Evolutionary conservation across 2,329 filamentous ascomycete species (phyloP), one percentile per base, ranked within the genome.

Genomic region (Fusarium praegraminearum): DNA sequence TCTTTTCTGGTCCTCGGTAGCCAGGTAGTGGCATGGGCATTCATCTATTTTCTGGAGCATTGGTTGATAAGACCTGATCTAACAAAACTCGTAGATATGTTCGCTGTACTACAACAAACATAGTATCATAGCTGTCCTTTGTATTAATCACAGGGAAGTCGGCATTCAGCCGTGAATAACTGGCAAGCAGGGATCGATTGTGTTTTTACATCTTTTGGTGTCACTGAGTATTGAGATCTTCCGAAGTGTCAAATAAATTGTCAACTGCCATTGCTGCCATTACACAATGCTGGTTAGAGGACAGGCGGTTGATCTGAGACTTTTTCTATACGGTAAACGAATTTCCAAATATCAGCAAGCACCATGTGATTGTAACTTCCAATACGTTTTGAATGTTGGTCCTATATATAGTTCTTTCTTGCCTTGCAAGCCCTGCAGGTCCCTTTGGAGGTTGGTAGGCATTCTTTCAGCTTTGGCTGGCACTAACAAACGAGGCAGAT

Each of bases 401-500:
- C 38, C 13, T 40, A 40, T 40, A 11, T 40, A 20, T 40, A 40
- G 11, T 22, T 45, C n/a, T 30, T 30, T 26, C 43, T 28, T 45
- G 18, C n/a, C 26, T 26, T 20, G 26, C 16, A 30, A 30, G 28
- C 28, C 28, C 26, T 45, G 18, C 43, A 28, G 26, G 26, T 13
- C 43, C 18, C 28, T 22, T 12, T 12, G 12, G n/a, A 15, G 24
- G 15, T n/a, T n/a, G 15, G 12, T 36, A 13, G 16, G 16, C 35
- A 26, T 50, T 50, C 35, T 15, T 50, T 50, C 47, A 50, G 22
- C 47, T 50, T 26, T 24, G 36, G 18, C 18, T 55, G 15, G n/a
- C 20, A 38, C 30, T 54, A 57, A 35, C 22, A 51, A 64, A 28
- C 26, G 33, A 62, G 50, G 43, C 44, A 53, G 59, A 53, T 62